Evolutionary conservation across 2,329 filamentous ascomycete genomes (phyloP).

Genomic region (Dactylellina parvicollis): DNA sequence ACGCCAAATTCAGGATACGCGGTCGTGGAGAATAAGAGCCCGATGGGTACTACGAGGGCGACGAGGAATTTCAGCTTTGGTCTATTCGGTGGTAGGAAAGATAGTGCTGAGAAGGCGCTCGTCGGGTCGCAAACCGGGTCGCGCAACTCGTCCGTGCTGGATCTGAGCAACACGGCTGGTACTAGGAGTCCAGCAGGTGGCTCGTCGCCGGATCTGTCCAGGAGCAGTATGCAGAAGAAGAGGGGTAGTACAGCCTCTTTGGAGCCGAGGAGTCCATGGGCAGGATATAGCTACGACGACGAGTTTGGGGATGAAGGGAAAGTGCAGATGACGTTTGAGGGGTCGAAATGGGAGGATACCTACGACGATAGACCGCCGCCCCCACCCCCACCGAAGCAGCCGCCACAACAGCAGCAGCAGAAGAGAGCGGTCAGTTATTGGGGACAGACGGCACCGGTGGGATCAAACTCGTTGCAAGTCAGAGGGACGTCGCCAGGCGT

Average conservation of each 20-base stretch:
- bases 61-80: constrained; percentile 47
- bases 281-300: constrained; percentile 61
- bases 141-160: constrained; percentile 39
- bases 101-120: constrained; percentile 32
- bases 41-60: constrained; percentile 24
- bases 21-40: constrained; percentile 16
- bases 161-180: constrained; percentile 24
- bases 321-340: constrained; percentile 77
- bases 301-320: constrained; percentile 60
- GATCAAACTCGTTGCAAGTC: constrained; percentile 19
- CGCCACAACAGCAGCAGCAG: constrained; percentile 49
- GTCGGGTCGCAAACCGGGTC: constrained; percentile 15
- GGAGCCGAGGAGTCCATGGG: constrained; percentile 38
- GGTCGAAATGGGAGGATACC: constrained; percentile 25
- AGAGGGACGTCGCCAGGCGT: constrained; percentile 27
- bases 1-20: constrained; percentile 15
- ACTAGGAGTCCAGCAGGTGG: constrained; percentile 11
- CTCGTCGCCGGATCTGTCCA: constrained; percentile 27
- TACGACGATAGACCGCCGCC: constrained; percentile 62
- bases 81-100: constrained; percentile 41
- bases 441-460: constrained; percentile 28
- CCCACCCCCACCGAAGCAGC: constrained; percentile 63
- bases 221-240: constrained; percentile 31
- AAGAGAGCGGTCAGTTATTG: constrained; percentile 50
- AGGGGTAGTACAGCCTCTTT: constrained; percentile 9